Percentiles rank a stretch among this genome's conserved stretches.
Evolutionary conservation across 192 early-diverging fungal genomes (phyloP).

Genomic region (Backusella luteola): DNA sequence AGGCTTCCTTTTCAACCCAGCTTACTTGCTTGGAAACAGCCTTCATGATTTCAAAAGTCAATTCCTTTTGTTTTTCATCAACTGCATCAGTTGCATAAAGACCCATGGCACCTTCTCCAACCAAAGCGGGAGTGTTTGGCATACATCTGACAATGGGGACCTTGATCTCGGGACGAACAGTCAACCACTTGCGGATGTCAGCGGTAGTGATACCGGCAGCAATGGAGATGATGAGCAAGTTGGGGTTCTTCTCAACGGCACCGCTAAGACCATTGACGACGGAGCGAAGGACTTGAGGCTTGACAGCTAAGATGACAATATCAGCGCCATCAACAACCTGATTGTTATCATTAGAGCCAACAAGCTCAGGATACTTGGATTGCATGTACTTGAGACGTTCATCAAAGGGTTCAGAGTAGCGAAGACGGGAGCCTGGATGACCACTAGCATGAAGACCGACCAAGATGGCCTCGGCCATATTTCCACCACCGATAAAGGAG

Average conservation of each 20-base stretch:
- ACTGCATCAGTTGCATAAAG: conserved; percentile 70
- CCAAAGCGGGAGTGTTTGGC: conserved; percentile 95
- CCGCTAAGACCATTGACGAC: conserved; percentile 61
- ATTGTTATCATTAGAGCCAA: conserved; percentile 61
- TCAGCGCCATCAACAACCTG: conserved; percentile 63
- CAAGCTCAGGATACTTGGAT: conserved; percentile 57
- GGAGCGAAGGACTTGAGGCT: conserved; percentile 81
- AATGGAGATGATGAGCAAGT: conserved; percentile 83
- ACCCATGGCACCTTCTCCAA: conserved; percentile 85
- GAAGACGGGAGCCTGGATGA: conserved; percentile 63
- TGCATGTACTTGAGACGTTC: conserved; percentile 64
- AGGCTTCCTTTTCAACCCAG: conserved; percentile 76
- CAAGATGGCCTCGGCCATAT: conserved; percentile 94
- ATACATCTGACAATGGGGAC: conserved; percentile 73
- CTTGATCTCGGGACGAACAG: conserved; percentile 14
- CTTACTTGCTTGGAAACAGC: conserved; percentile 79
- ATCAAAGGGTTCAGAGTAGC: conserved; percentile 78
- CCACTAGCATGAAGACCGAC: conserved; percentile 81
- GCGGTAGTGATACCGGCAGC: conserved; percentile 80
- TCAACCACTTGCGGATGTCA: conserved; percentile 78
- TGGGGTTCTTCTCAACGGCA: conserved; percentile 42
- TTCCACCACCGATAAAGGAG: conserved; percentile 87
- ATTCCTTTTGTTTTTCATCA: conserved; percentile 54
- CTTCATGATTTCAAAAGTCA: conserved; percentile 66
- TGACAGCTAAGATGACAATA: conserved; percentile 85